These are phyloP conservation scores for Bipolaris bicolor DNA, from an alignment of 2,329 filamentous ascomycete species.

Conservation along the genomic window DNA sequence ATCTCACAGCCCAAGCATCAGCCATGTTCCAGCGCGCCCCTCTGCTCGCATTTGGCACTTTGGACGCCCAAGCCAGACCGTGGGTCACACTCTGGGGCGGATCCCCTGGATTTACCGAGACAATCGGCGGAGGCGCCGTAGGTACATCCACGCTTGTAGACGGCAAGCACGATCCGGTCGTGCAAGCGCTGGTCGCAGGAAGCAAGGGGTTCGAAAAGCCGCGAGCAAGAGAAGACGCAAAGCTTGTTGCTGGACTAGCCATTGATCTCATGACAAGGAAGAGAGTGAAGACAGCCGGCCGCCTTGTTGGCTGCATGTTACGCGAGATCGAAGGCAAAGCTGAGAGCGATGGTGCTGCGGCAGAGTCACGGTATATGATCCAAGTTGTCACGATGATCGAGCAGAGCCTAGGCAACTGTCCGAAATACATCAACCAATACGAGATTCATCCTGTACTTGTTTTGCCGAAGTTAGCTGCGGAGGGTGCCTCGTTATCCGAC, in stretches of 20 bases:
- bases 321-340: slow-evolving; percentile 41
- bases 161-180: slow-evolving; percentile 70
- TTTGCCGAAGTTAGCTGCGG: slow-evolving; percentile 59
- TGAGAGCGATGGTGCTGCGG: slow-evolving; percentile 23
- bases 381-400: slow-evolving; percentile 72
- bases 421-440: slow-evolving; percentile 84
- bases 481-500: slow-evolving; percentile 56
- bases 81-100: slow-evolving; percentile 86
- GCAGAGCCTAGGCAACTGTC: slow-evolving; percentile 79
- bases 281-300: slow-evolving; percentile 75
- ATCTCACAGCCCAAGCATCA: slow-evolving; percentile 66
- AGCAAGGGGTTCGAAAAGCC: slow-evolving; percentile 49
- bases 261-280: slow-evolving; percentile 71
- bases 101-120: slow-evolving; percentile 68
- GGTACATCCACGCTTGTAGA: slow-evolving; percentile 69
- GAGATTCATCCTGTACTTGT: slow-evolving; percentile 63
- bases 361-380: slow-evolving; percentile 46
- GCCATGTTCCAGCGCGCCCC: slow-evolving; percentile 67
- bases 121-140: slow-evolving; percentile 67
- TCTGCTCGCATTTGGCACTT: slow-evolving; percentile 73
- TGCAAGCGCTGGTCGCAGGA: slow-evolving; percentile 63
- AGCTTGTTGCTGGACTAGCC: slow-evolving; percentile 66
- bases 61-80: slow-evolving; percentile 69
- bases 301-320: slow-evolving; percentile 69
- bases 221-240: slow-evolving; percentile 39